These are phyloP conservation scores for Cylindrotheca fusiformis DNA, from an alignment of 108 stramenopile species.

Conservation along the genomic window DNA sequence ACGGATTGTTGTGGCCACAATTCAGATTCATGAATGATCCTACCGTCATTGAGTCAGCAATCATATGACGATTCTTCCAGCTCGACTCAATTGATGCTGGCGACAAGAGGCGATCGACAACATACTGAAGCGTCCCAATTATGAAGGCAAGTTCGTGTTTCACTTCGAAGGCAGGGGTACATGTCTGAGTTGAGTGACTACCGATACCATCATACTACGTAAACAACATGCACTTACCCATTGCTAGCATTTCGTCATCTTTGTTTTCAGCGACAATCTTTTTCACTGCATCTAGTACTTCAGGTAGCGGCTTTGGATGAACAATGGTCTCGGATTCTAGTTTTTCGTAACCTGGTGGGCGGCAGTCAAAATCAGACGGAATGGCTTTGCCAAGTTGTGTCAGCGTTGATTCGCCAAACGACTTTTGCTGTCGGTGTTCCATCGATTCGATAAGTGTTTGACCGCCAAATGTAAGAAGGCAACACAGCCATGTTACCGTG, in stretches of 20 bases:
- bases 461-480: conserved; percentile 56
- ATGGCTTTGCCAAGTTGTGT: conserved; percentile 4
- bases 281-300: conserved; percentile 57
- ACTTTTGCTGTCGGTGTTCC: conserved; percentile 39
- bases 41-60: conserved; percentile 13
- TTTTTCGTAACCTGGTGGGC: conserved; percentile 47
- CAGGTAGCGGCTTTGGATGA: conserved; percentile 78
- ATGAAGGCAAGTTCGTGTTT: conserved; percentile 61
- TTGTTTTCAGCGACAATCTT: conserved; percentile 26
- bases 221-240: conserved; percentile 19
- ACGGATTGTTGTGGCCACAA: conserved; percentile 88
- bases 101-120: conserved; percentile 55
- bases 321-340: conserved; percentile 46
- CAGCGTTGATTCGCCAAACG: not conserved
- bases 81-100: conserved; percentile 26
- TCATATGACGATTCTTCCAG: conserved; percentile 26
- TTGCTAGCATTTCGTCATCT: conserved; percentile 20
- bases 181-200: not conserved
- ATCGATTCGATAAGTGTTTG: conserved; percentile 58
- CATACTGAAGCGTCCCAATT: conserved; percentile 66
- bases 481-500: conserved; percentile 74
- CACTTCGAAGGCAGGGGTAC: conserved; percentile 25
- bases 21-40: conserved; percentile 78
- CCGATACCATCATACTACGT: not conserved
- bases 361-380: conserved; percentile 65